These are phyloP conservation scores for Aspergillus saccharolyticus DNA, from an alignment of 495 filamentous ascomycete species.

Conservation along the genomic window DNA sequence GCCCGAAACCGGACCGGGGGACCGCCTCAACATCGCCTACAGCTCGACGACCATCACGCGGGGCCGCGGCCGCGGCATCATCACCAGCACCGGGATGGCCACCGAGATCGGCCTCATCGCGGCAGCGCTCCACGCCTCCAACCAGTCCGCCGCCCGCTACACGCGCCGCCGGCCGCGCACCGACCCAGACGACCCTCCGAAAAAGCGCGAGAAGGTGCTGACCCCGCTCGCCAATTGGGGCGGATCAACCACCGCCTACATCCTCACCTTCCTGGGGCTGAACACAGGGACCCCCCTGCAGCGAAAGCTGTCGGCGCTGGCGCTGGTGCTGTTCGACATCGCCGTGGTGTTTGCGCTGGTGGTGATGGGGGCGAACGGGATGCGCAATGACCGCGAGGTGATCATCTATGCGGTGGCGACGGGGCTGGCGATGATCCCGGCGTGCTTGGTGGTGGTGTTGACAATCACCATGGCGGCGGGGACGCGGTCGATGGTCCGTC, in stretches of 20 bases:
- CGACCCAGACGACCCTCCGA: constrained; percentile 45
- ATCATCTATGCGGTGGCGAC: constrained; percentile 71
- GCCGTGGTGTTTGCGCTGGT: constrained; percentile 66
- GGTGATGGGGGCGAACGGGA: constrained; percentile 58
- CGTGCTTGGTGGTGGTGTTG: constrained; percentile 69
- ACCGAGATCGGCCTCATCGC: constrained; percentile 72
- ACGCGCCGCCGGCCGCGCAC: constrained; percentile 50
- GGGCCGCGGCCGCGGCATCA: constrained; percentile 63
- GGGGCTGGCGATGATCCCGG: constrained; percentile 66
- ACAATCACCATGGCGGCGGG: constrained; percentile 74
- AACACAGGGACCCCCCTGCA: constrained; percentile 67
- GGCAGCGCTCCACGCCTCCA: constrained; percentile 48
- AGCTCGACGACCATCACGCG: constrained; percentile 68
- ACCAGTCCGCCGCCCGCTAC: constrained; percentile 22
- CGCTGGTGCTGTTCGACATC: constrained; percentile 62
- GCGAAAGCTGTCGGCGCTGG: constrained; percentile 64
- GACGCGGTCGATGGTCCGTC: constrained; percentile 65
- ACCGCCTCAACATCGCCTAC: constrained; percentile 67
- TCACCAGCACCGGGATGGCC: constrained; percentile 65
- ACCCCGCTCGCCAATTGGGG: background rate
- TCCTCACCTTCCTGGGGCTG: constrained; percentile 66
- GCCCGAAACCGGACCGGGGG: constrained; percentile 55
- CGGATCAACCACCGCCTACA: constrained; percentile 57
- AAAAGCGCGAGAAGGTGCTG: constrained; percentile 59
- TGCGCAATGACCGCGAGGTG: constrained; percentile 54